A percentile compares a stretch with the other conserved stretches of the same genome.
Evolutionary conservation across 495 filamentous ascomycete genomes (phyloP).

Genomic region (Trichoderma asperelloides): DNA sequence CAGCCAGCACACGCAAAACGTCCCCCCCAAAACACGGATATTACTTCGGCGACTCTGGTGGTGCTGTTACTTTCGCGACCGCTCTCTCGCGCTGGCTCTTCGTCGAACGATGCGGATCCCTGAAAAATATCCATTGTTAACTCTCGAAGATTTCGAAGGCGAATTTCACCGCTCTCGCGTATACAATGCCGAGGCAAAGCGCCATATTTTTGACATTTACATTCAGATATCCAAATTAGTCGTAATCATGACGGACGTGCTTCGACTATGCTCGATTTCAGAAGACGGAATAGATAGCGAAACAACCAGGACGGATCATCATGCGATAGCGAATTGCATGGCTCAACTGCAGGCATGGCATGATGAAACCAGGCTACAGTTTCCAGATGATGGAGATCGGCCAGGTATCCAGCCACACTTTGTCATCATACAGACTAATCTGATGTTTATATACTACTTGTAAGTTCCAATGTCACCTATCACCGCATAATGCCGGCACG

Average conservation of each 20-base stretch:
- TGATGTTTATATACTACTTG: constrained; percentile 46
- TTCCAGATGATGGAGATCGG: constrained; percentile 23
- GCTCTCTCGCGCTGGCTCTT: constrained; percentile 38
- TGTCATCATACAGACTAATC: constrained; percentile 30
- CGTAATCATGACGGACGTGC: constrained; percentile 36
- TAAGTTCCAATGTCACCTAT: constrained; percentile 16
- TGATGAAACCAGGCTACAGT: constrained; percentile 20
- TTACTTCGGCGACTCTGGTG: constrained; percentile 39
- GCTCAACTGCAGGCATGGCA: constrained; percentile 24
- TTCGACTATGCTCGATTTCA: constrained; percentile 32
- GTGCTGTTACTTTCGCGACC: constrained; percentile 43
- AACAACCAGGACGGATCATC: constrained; percentile 15
- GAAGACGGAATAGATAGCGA: constrained; percentile 25
- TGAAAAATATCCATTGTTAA: constrained; percentile 24
- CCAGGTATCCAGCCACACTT: constrained; percentile 19
- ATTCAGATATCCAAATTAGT: constrained; percentile 38
- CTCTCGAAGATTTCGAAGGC: constrained; percentile 32
- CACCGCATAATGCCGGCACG: background rate
- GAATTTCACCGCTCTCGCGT: constrained; percentile 35
- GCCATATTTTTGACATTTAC: constrained; percentile 31
- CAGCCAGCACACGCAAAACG: constrained; percentile 15
- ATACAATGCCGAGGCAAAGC: constrained; percentile 34
- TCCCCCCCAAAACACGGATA: constrained; percentile 24
- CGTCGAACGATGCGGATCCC: constrained; percentile 38
- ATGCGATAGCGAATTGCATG: constrained; percentile 19